Base-by-base conservation (phyloP, 805 yeast genomes). In the Limtongia smithiae region DNA sequence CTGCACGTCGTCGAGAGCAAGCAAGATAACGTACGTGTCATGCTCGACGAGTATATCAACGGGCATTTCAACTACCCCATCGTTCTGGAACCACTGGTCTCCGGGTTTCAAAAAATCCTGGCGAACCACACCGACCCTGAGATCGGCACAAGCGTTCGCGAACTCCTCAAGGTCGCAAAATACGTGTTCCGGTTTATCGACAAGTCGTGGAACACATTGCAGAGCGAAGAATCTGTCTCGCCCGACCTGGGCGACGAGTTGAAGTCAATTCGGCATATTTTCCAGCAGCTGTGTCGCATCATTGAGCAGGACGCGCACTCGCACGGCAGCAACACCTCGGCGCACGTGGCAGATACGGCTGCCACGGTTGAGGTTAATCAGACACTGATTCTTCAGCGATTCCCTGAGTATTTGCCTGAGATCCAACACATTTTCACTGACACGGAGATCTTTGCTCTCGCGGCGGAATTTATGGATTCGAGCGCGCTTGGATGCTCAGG, bases 381-480 rank as follows among this genome's bases (percentile, higher is more conserved):
- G 40, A 34, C 35, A 2, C 39, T 47, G 22, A 36, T 39, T 15
- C 28, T 55, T 22, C 50, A 46, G 28, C 38, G 45, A 14, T 51
- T 50, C 24, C 48, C 48, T 2, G 36, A 21, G 4, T 56, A 45
- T 18, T 31, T 56, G 28, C 21, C 47, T 9, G 54, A 45, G 15
- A 20, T 56, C n/a, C 37, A 41, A 22, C 24, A 40, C 2, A 28
- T 74, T 70, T 54, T 65, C 71, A 45, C 58, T 68, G 3, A 65
- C 70, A 48, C 67, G 66, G 42, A 62, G 66, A 44, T 55, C 9
- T 2, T 59, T 57, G 3, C 51, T 65, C 2, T 68, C 70, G 54
- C 65, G 66, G 47, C 70, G 62, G 49, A 52, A 4, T 42, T 54
- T 28, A 37, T 53, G 24, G 46, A 52, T 4, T 48, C 57, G 11